These are phyloP conservation scores for Aegilops umbellulata DNA, from an alignment of 176 grass and related monocot species.

Conservation along the genomic window DNA sequence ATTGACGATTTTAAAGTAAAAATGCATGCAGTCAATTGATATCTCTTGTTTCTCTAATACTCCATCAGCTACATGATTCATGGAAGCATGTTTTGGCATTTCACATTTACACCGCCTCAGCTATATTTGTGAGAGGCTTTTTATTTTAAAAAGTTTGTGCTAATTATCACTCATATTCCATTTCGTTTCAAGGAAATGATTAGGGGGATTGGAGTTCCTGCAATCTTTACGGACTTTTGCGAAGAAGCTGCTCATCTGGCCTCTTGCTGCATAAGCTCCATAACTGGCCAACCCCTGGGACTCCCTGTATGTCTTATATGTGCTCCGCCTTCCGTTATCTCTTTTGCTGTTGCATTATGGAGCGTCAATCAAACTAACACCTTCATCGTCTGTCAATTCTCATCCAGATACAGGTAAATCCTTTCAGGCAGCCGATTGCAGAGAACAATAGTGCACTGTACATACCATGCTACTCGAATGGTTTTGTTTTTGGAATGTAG, in stretches of 20 bases:
- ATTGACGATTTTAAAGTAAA: constrained; percentile 2
- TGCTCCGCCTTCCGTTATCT: background rate
- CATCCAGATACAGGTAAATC: constrained; percentile 81
- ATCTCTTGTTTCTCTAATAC: background rate
- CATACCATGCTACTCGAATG: constrained; percentile 92
- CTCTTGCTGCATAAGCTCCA: constrained; percentile 64
- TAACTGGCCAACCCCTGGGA: constrained; percentile 52
- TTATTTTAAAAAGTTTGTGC: background rate
- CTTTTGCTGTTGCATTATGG: background rate
- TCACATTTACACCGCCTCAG: background rate
- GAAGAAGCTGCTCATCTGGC: constrained; percentile 97
- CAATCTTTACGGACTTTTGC: constrained; percentile 92
- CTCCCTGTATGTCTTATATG: constrained; percentile 56
- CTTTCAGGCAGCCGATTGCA: constrained; percentile 88
- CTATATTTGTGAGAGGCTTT: background rate
- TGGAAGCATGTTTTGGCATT: constrained; percentile 11
- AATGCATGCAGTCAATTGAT: background rate
- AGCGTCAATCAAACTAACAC: background rate
- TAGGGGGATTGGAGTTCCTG: constrained; percentile 50
- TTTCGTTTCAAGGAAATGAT: constrained; percentile 71
- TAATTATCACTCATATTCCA: background rate
- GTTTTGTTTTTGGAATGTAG: constrained; percentile 85
- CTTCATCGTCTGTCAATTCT: background rate
- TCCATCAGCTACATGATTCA: background rate
- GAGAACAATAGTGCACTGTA: constrained; percentile 61